Evolutionary conservation across 345 rosid genomes (phyloP), one percentile per base, ranked within the genome.

Genomic region (Acer campestre): DNA sequence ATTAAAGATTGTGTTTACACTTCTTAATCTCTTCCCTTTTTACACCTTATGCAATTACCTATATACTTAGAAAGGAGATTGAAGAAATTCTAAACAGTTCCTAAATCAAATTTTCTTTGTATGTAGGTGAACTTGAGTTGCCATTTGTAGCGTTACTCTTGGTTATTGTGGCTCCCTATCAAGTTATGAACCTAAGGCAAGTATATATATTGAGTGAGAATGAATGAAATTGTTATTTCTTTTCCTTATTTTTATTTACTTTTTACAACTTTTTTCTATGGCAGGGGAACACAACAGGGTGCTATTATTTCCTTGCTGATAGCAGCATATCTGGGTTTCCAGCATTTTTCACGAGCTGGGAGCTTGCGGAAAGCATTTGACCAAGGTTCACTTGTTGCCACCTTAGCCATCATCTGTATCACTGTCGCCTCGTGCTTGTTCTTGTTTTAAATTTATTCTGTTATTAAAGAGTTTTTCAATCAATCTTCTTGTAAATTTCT

Each of bases 101-200:
- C 13, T 14, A 27, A 66, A 3, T 78, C 71, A 38, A 48, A 23
- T 66, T 27, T 68, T 51, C 63, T 53, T 78, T 68, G 44, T 74
- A 73, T 40, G 14, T 84, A 93, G 97, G 95, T 79, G 97, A 95
- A 85, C 97, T 93, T 61, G 99, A 95, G 82, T 82, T 95, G 87
- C 98, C 97, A 18, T 88, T 92, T 58, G 70, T 88, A 71, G 90
- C 96, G 55, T 73, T 93, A 29, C 90, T 95, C 77, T 78, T 92
- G 85, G 90, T 89, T 77, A 87, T 92, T 65, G 88, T 91, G 78
- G 85, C 97, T 67, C 99, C 98, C 63, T 3, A 78, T 76, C 92
- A 92, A 84, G 93, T 87, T 72, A 80, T 89, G 85, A 80, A 48
- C 42, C 68, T 89, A 72, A 92, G 98, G 99, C 90, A 80, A 76